Conservation (phyloP, 805 yeast species). For the Cyberlindnera misumaiensis region DNA sequence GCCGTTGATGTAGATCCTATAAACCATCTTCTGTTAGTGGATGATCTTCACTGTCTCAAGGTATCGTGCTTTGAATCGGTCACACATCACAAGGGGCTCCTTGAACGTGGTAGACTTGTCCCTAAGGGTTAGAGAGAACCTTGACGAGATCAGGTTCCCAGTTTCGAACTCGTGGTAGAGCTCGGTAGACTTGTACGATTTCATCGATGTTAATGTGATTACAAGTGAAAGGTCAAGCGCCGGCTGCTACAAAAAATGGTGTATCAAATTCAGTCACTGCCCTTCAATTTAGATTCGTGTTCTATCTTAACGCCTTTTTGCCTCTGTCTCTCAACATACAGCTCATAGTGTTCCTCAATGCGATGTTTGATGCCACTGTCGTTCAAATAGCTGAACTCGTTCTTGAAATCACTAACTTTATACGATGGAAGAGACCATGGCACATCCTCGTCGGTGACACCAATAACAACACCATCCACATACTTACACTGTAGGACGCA, state of each 20-base stretch:
- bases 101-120: background rate
- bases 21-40: slow-evolving; percentile 7
- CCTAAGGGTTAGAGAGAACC: slow-evolving; percentile 5
- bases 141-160: slow-evolving; percentile 2
- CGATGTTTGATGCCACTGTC: slow-evolving; percentile 69
- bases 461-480: slow-evolving; percentile 69
- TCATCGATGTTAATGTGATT: background rate
- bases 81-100: slow-evolving; percentile 5
- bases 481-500: slow-evolving; percentile 85
- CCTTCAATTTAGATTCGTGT: slow-evolving; percentile 29
- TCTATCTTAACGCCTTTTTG: slow-evolving; percentile 79
- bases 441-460: slow-evolving; percentile 6
- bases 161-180: background rate
- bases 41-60: background rate
- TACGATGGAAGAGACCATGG: slow-evolving; percentile 6
- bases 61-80: slow-evolving; percentile 7
- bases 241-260: too few relatives aligned
- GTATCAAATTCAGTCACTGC: too few relatives aligned
- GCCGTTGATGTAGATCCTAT: slow-evolving; percentile 10
- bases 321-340: slow-evolving; percentile 80
- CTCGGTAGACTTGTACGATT: background rate
- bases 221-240: too few relatives aligned
- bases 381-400: slow-evolving; percentile 57
- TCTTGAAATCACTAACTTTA: slow-evolving; percentile 34
- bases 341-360: slow-evolving; percentile 57